Evolutionary conservation across 208 protist species (phyloP).

Genomic region (Blechomonas ayalai): DNA sequence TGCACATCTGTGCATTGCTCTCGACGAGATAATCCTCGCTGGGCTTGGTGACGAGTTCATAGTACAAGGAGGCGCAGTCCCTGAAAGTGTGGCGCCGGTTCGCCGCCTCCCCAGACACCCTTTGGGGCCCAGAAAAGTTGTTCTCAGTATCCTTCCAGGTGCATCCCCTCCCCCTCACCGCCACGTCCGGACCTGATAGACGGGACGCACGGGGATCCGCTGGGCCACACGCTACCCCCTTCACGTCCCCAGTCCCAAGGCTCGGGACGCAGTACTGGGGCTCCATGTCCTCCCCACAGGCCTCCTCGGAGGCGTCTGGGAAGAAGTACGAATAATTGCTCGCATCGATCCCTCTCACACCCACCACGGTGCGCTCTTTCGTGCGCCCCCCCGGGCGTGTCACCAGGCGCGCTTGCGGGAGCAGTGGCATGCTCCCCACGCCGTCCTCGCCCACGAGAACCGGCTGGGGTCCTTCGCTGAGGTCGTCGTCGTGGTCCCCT

Average conservation of each 20-base stretch:
- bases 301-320: constrained; percentile 10
- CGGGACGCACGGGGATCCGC: not conserved
- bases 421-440: not conserved
- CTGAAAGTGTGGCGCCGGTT: too few relatives aligned
- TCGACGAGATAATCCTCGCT: constrained; percentile 23
- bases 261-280: constrained; percentile 7
- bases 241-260: constrained; percentile 3
- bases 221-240: not conserved
- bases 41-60: constrained; percentile 7
- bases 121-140: too few relatives aligned
- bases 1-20: constrained; percentile 53
- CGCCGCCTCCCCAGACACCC: too few relatives aligned
- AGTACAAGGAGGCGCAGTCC: too few relatives aligned
- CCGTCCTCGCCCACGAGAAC: not conserved
- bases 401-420: not conserved
- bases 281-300: constrained; percentile 16
- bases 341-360: constrained; percentile 14
- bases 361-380: constrained; percentile 1
- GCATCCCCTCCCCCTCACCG: not conserved
- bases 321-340: constrained; percentile 31
- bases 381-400: not conserved
- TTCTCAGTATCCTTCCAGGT: too few relatives aligned
- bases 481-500: not conserved
- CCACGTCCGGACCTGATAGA: not conserved
- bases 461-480: constrained; percentile 1